A percentile compares a stretch with the other conserved stretches of the same genome.
phyloP scores from a whole-genome alignment of 306 rosid species.

The Fragaria vesca region DNA sequence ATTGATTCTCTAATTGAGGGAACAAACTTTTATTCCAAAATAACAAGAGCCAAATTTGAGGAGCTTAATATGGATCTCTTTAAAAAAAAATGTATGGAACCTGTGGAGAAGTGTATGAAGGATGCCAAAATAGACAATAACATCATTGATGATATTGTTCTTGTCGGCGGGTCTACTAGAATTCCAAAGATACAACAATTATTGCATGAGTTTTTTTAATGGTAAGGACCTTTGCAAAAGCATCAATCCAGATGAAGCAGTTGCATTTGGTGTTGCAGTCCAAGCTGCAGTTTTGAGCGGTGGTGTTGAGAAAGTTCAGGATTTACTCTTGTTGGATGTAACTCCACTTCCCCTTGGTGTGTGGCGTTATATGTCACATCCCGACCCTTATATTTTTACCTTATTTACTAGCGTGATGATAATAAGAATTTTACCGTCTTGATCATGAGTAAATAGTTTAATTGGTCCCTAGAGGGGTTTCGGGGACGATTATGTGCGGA shows the following conservation, averaged over 20 bases:
- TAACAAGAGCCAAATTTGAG: background rate
- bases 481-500: too few relatives aligned
- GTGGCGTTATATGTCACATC: background rate
- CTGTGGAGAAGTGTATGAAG: background rate
- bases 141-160: background rate
- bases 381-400: too few relatives aligned
- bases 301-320: background rate
- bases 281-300: background rate
- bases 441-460: too few relatives aligned
- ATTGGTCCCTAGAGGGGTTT: too few relatives aligned
- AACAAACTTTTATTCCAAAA: background rate
- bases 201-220: background rate
- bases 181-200: background rate
- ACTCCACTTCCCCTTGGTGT: background rate
- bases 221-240: background rate
- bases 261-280: background rate
- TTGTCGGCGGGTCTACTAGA: background rate
- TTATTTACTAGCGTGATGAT: too few relatives aligned
- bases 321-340: background rate
- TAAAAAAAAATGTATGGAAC: background rate
- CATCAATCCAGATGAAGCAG: background rate
- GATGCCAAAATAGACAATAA: background rate
- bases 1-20: background rate
- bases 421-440: too few relatives aligned
- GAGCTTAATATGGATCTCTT: background rate